Percentiles rank a stretch among this genome's conserved stretches.
Conservation (phyloP, 2,329 filamentous ascomycete genomes). For the Thielaviopsis punctulata region DNA sequence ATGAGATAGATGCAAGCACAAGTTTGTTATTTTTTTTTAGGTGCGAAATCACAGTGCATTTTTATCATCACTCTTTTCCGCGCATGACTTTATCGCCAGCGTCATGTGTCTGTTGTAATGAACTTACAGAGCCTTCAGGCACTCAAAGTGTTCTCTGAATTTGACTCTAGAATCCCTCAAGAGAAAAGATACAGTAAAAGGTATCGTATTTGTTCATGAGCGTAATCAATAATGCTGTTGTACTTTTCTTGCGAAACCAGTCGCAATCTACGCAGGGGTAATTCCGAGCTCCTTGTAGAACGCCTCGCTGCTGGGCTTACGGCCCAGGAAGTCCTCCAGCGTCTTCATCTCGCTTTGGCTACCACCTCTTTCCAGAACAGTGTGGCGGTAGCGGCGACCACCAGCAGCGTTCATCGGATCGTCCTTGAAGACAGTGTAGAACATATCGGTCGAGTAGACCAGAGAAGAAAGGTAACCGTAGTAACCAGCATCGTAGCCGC, state of each 20-base stretch:
- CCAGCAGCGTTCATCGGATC: slow-evolving; percentile 62
- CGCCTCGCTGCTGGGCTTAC: slow-evolving; percentile 58
- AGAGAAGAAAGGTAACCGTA: slow-evolving; percentile 60
- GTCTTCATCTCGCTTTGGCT: slow-evolving; percentile 68
- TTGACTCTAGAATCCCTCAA: no score
- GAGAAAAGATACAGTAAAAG: neutral
- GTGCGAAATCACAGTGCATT: no score
- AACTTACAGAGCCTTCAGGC: no score
- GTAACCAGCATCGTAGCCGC: slow-evolving; percentile 73
- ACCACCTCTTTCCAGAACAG: slow-evolving; percentile 61
- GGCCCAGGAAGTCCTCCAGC: slow-evolving; percentile 59
- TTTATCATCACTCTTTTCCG: no score
- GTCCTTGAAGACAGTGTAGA: slow-evolving; percentile 60
- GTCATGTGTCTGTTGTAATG: no score
- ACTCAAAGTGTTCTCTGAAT: no score
- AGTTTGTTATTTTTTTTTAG: no score
- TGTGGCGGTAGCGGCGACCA: slow-evolving; percentile 60
- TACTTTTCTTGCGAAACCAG: neutral
- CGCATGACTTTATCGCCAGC: no score
- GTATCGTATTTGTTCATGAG: slow-evolving; percentile 3
- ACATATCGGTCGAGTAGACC: slow-evolving; percentile 78
- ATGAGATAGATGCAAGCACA: no score
- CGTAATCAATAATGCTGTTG: neutral
- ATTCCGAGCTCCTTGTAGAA: slow-evolving; percentile 63
- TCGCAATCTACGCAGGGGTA: slow-evolving; percentile 8